Percentiles rank a stretch among this genome's conserved stretches.
phyloP scores from a whole-genome alignment of 2,329 filamentous ascomycete species.

The Curvularia sp. region DNA sequence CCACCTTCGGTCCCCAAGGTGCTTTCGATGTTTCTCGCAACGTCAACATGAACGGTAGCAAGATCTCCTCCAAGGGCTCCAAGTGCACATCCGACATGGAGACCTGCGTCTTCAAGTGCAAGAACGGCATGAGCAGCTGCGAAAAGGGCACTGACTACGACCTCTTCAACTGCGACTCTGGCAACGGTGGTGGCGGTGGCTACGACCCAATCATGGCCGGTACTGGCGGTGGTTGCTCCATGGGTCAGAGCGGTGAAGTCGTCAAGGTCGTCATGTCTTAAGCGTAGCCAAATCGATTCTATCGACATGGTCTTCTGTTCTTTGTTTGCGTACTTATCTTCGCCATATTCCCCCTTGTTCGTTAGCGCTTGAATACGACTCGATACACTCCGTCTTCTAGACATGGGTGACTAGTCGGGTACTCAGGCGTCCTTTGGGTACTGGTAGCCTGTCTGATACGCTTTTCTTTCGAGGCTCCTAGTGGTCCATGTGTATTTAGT shows the following conservation, averaged over 20 bases:
- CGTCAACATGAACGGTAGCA: constrained; percentile 55
- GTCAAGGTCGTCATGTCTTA: constrained; percentile 39
- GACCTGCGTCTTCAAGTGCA: constrained; percentile 55
- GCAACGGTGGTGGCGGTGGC: constrained; percentile 37
- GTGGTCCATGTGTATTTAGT: constrained; percentile 35
- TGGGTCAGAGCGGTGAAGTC: constrained; percentile 35
- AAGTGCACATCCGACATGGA: constrained; percentile 54
- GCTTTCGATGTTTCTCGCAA: constrained; percentile 55
- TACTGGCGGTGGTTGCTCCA: constrained; percentile 43
- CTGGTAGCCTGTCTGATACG: constrained; percentile 26
- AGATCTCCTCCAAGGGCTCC: constrained; percentile 49
- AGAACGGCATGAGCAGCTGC: constrained; percentile 42
- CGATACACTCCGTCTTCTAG: constrained; percentile 16
- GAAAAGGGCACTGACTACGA: constrained; percentile 48
- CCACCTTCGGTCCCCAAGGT: constrained; percentile 49
- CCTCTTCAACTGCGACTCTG: constrained; percentile 47
- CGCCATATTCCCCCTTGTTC: constrained; percentile 30
- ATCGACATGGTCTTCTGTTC: constrained; percentile 22
- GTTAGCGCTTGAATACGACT: constrained; percentile 26
- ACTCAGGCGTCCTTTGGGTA: constrained; percentile 27
- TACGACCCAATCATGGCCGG: constrained; percentile 39
- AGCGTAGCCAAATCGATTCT: constrained; percentile 11
- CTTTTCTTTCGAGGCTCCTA: constrained; percentile 22
- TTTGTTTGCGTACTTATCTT: constrained; percentile 25
- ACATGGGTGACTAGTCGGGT: constrained; percentile 22